These are phyloP conservation scores for Colletotrichum sp. DNA, from an alignment of 2,329 filamentous ascomycete genomes.

Conservation along the genomic window DNA sequence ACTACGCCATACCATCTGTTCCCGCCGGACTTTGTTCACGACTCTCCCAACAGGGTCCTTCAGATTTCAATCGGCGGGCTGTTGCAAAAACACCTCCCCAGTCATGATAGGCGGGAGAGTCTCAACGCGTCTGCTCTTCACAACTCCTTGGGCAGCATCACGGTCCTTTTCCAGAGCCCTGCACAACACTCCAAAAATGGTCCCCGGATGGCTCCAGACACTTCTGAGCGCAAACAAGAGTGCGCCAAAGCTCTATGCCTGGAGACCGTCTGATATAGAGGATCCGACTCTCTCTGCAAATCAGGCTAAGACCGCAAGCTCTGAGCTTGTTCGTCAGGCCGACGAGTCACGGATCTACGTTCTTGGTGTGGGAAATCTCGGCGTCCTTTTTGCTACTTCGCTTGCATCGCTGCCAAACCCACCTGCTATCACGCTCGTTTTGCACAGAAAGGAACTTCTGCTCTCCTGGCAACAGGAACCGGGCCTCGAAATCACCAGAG, in stretches of 20 bases:
- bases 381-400: constrained; percentile 77
- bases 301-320: not conserved
- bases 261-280: constrained; percentile 34
- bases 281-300: not conserved
- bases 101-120: not conserved
- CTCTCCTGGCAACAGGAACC: constrained; percentile 49
- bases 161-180: not conserved
- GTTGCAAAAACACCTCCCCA: not conserved
- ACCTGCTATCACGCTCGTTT: constrained; percentile 81
- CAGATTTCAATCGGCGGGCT: not conserved
- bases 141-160: not conserved
- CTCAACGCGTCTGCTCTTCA: not conserved
- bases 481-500: constrained; percentile 50
- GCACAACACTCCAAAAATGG: not conserved
- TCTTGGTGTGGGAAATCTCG: constrained; percentile 81
- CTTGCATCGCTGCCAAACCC: constrained; percentile 63
- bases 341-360: constrained; percentile 66
- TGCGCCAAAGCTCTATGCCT: constrained; percentile 41
- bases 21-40: not conserved
- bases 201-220: constrained; percentile 34
- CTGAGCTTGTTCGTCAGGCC: not conserved
- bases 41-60: not conserved
- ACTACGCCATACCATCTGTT: not conserved
- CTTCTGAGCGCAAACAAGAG: constrained; percentile 25
- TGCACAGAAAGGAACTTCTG: constrained; percentile 64